A percentile compares a stretch with the other conserved stretches of the same genome.
Evolutionary conservation across 805 yeast genomes (phyloP).

Genomic region (Kazachstania martiniae): DNA sequence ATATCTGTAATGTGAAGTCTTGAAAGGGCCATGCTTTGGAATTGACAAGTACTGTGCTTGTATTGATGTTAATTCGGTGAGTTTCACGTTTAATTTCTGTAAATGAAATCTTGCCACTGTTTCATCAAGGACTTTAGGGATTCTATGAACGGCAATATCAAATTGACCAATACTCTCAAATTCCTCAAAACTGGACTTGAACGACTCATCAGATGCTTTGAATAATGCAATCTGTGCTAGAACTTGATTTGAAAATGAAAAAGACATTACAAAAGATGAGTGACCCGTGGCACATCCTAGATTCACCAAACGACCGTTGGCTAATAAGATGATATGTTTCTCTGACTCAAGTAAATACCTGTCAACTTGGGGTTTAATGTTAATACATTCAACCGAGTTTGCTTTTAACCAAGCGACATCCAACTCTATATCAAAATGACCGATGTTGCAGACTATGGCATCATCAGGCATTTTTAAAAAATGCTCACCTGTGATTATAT

Average conservation of each 20-base stretch:
- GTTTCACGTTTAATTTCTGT: constrained; percentile 83
- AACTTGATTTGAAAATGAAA: constrained; percentile 99
- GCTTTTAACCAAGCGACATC: constrained; percentile 98
- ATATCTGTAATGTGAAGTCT: constrained; percentile 96
- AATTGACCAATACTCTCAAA: constrained; percentile 87
- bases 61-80: constrained; percentile 58
- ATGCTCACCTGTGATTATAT: constrained; percentile 83
- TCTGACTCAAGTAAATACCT: constrained; percentile 84
- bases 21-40: constrained; percentile 90
- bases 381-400: constrained; percentile 83
- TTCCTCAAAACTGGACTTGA: constrained; percentile 75
- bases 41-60: constrained; percentile 93
- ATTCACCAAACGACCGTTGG: constrained; percentile 98
- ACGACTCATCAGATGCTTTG: constrained; percentile 73
- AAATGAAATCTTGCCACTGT: constrained; percentile 95
- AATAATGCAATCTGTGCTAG: constrained; percentile 95
- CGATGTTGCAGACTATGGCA: constrained; percentile 98
- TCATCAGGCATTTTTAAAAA: constrained; percentile 94
- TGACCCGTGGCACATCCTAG: constrained; percentile 99
- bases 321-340: constrained; percentile 88
- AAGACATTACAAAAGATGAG: constrained; percentile 97
- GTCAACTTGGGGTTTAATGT: constrained; percentile 99
- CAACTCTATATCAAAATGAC: constrained; percentile 97
- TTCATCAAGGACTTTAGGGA: constrained; percentile 97
- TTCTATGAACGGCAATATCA: constrained; percentile 82